Evolutionary conservation across 768 basidiomycete genomes (phyloP), one percentile per base, ranked within the genome.

Genomic region (Lanmaoa rubissima): DNA sequence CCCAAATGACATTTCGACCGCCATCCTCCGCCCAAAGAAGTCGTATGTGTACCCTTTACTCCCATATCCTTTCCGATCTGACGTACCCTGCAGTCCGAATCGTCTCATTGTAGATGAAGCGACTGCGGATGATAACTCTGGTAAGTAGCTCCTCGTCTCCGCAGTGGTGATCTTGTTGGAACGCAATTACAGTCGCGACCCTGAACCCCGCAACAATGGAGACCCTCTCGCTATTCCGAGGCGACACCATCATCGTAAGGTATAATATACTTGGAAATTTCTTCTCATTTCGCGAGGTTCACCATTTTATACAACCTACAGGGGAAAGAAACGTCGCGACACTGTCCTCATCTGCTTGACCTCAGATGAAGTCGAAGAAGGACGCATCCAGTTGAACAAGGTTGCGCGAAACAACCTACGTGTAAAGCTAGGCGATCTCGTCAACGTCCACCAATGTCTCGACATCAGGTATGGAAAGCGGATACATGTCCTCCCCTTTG

Each of bases 401-500:
- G 97, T 99, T 36, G 97, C 97, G n/a, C 92, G 97, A 55, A 96
- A 98, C 79, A 98, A 99, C 76, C 76, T 98, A 46, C 92, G 96
- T 53, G 93, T 98, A 65, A 98, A 98, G 79, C 87, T 98, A 42
- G 96, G 92, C 42, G 97, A 99, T 74, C 82, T 98, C 53, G 94
- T 94, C 70, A 92, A 91, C 59, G 94, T 99, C 1, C 95, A 98
- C 73, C 86, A 92, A 66, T 98, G 95, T 71, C 83, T 89, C 57
- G 96, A 98, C 68, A 98, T 98, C 81, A 97, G 98, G 76, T 99
- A 99, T 73, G 97, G 97, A 62, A 98, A 99, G 73, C 88, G 96
- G 53, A 85, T 99, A 40, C 97, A 98, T 71, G 83, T 99, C 58
- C 80, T 99, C 16, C 97, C 97, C 2, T 98, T 99, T 69, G 97